Percentiles rank a stretch among this genome's conserved stretches.
phyloP scores from a whole-genome alignment of 2,329 filamentous ascomycete species.

The Graphilbum sp. region DNA sequence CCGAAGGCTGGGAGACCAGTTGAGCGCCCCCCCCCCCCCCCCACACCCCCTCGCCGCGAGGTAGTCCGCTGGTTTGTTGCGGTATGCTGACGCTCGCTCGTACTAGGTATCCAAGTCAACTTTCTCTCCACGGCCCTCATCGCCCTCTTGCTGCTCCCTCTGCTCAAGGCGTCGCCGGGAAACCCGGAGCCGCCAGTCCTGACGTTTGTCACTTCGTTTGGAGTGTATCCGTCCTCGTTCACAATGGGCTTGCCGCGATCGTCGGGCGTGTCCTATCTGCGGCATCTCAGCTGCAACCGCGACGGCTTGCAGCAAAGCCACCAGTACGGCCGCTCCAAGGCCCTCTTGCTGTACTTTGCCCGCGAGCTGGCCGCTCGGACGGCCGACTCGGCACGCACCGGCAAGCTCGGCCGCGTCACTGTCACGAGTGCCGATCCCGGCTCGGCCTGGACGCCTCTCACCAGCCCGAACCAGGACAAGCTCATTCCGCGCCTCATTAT shows the following conservation, averaged over 20 bases:
- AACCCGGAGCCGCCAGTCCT: conserved; percentile 19
- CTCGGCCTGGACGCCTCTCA: conserved; percentile 21
- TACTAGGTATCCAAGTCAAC: conserved; percentile 19
- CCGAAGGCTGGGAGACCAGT: conserved; percentile 22
- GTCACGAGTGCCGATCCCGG: conserved; percentile 22
- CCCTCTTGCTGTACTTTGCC: conserved; percentile 19
- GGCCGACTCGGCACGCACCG: conserved; percentile 6
- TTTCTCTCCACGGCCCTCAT: conserved; percentile 19
- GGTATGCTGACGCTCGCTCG: background rate
- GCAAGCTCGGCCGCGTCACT: conserved; percentile 14
- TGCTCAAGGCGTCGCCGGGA: conserved; percentile 11
- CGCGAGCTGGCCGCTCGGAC: conserved; percentile 18
- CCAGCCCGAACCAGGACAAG: conserved; percentile 18
- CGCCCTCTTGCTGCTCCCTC: conserved; percentile 16
- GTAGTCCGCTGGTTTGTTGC: too few species aligned
- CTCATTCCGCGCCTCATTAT: conserved; percentile 21
- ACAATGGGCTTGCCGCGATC: conserved; percentile 16
- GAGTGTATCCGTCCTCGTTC: conserved; percentile 20
- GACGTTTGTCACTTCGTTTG: conserved; percentile 22
- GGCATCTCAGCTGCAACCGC: conserved; percentile 19
- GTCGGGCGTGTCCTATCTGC: conserved; percentile 17
- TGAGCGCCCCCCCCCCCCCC: background rate
- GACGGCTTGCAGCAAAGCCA: conserved; percentile 19
- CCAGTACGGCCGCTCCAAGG: conserved; percentile 22
- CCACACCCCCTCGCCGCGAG: too few species aligned